Conservation (phyloP, 257 asterid species). For the Cruciata laevipes region DNA sequence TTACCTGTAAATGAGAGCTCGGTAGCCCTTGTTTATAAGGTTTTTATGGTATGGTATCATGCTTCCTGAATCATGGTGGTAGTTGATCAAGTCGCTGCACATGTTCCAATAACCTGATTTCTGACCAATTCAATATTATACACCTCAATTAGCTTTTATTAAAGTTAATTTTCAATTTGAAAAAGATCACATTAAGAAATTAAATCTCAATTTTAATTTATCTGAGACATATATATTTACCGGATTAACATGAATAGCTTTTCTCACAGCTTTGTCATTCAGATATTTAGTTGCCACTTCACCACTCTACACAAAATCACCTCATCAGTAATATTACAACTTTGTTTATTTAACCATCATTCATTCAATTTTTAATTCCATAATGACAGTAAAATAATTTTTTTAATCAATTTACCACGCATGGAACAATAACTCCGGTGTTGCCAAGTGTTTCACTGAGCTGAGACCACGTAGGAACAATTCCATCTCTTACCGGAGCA, state of each 20-base stretch:
- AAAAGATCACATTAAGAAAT: neutral
- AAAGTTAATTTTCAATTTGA: neutral
- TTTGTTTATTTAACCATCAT: too few relatives aligned
- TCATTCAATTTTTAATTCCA: too few relatives aligned
- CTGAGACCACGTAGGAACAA: slow-evolving; percentile 42
- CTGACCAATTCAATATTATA: slow-evolving; percentile 17
- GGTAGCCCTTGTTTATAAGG: slow-evolving; percentile 37
- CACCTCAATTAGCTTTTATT: neutral
- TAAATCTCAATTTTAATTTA: neutral
- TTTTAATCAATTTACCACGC: slow-evolving; percentile 22
- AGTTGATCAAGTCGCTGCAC: slow-evolving; percentile 22
- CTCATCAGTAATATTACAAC: too few relatives aligned
- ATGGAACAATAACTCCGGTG: slow-evolving; percentile 23
- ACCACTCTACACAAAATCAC: slow-evolving; percentile 28
- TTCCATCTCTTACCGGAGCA: slow-evolving; percentile 43
- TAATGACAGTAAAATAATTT: too few relatives aligned
- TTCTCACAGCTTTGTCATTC: slow-evolving; percentile 36
- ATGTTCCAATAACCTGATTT: slow-evolving; percentile 41
- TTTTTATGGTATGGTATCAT: slow-evolving; percentile 50
- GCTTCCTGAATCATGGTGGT: slow-evolving; percentile 42
- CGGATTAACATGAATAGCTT: slow-evolving; percentile 45
- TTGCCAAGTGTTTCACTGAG: slow-evolving; percentile 8
- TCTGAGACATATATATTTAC: slow-evolving; percentile 16
- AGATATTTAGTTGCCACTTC: slow-evolving; percentile 42
- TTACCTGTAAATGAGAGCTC: slow-evolving; percentile 51